Conservation (phyloP, 2,329 filamentous ascomycete species). For the Pestalotiopsis sp. region DNA sequence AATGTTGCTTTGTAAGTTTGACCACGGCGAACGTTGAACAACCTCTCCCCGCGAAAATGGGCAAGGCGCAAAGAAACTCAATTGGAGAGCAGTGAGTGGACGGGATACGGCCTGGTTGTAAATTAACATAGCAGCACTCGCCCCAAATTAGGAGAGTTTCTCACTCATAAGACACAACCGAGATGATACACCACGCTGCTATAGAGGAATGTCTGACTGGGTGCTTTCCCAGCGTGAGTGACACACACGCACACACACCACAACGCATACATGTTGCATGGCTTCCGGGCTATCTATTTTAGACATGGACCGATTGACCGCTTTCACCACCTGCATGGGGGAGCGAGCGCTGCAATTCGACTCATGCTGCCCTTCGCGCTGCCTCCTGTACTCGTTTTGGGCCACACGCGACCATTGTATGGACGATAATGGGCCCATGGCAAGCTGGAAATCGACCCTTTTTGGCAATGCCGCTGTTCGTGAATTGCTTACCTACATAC, state of each 20-base stretch:
- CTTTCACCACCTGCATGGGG: too few relatives aligned
- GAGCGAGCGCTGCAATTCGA: neutral
- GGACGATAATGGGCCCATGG: neutral
- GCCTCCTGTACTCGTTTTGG: neutral
- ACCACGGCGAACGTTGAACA: constrained; percentile 5
- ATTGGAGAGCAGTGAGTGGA: constrained; percentile 3
- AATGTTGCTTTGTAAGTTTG: neutral
- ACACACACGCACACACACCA: neutral
- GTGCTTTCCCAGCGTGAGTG: neutral
- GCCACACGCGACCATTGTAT: neutral
- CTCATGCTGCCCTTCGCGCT: neutral
- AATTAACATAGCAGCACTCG: neutral
- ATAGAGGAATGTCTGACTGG: neutral
- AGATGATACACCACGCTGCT: neutral
- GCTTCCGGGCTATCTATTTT: too few relatives aligned
- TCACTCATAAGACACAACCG: constrained; percentile 3
- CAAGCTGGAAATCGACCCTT: constrained; percentile 4
- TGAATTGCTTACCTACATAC: constrained; percentile 3
- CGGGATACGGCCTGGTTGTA: neutral
- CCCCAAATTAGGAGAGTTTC: neutral
- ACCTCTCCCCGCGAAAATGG: neutral
- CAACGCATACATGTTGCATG: neutral
- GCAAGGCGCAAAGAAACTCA: neutral
- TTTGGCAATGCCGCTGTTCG: constrained; percentile 1
- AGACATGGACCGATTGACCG: too few relatives aligned